Evolutionary conservation across 768 basidiomycete species (phyloP).

Genomic region (Serpula lacrymans): DNA sequence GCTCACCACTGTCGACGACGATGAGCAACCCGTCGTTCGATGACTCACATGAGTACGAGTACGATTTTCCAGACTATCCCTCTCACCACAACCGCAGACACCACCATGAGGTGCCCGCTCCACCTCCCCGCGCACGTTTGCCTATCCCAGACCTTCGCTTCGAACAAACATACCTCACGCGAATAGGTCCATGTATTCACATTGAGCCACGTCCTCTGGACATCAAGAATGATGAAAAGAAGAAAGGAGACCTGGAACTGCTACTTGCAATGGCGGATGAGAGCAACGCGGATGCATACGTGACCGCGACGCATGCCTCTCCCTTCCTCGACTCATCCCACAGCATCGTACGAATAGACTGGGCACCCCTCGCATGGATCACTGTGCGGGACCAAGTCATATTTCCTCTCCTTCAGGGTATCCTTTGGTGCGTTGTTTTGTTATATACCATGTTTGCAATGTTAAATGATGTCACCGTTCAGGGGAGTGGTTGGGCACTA

Average conservation of each 20-base stretch:
- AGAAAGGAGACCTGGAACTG: slow-evolving; percentile 23
- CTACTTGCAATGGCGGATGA: slow-evolving; percentile 8
- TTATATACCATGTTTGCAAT: neutral
- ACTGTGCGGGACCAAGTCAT: slow-evolving; percentile 68
- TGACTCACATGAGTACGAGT: slow-evolving; percentile 16
- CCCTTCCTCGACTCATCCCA: slow-evolving; percentile 28
- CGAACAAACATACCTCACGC: slow-evolving; percentile 67
- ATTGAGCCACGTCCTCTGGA: slow-evolving; percentile 25
- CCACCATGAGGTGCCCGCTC: slow-evolving; percentile 10
- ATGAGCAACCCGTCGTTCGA: slow-evolving; percentile 7
- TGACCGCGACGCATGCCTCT: slow-evolving; percentile 21
- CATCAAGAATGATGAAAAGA: slow-evolving; percentile 26
- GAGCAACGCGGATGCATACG: slow-evolving; percentile 19
- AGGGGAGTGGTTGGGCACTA: slow-evolving; percentile 30
- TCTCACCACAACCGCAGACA: slow-evolving; percentile 6
- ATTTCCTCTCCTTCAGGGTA: slow-evolving; percentile 64
- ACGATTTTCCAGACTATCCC: slow-evolving; percentile 17
- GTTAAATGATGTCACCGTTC: slow-evolving; percentile 4
- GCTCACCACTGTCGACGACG: too few species aligned
- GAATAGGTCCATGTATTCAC: slow-evolving; percentile 51
- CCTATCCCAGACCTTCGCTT: slow-evolving; percentile 76
- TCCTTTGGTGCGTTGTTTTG: slow-evolving; percentile 50
- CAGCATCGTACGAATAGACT: slow-evolving; percentile 44
- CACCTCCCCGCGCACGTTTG: slow-evolving; percentile 33
- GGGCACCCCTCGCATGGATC: slow-evolving; percentile 58